Base-by-base conservation (phyloP, 176 grass and related monocot genomes). In the Zoysia pacifica region DNA sequence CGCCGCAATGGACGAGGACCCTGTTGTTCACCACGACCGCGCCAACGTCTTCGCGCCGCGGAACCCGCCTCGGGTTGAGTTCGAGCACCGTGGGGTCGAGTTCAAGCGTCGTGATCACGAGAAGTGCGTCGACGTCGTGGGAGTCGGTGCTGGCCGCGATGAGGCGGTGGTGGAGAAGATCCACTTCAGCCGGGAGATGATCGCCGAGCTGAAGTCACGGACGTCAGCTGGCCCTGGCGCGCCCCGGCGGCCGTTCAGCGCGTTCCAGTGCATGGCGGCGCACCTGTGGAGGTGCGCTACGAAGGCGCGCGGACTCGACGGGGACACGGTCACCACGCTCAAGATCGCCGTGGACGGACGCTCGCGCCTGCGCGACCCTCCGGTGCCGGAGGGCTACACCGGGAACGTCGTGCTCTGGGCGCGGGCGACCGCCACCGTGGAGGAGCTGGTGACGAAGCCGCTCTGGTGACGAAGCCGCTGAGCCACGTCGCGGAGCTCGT, bases 361-460 rank as follows among this genome's bases (percentile, higher is more conserved):
- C 3, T 3, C 6, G 13, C 81, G 70, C 4, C 46, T 56, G 70
- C 12, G 2, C 14, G 4, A 0, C 14, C 80, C 70, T n/a, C n/a
- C 0, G 1, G 70, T 74, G n/a, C 70, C 48, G 2, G 5, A 35
- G 0, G 80, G 49, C 19, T 82, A 74, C 80, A n/a, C 65, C 16
- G 82, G 73, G 2, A 67, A 56, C 15, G 41, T 67, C 7, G 62
- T 75, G 9, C 81, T 83, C 5, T 84, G 66, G 73, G 74, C 74
- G 1, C 6, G 66, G 37, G 65, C 82, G 1, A 7, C 18, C 3
- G 4, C 54, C 3, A 36, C 65, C 5, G 73, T n/a, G 3, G 0
- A 18, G 3, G 53, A 70, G 3, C 65, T 70, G 3, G 1, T 62
- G 0, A 0, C 5, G 0, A 0, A 7, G 45, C 82, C 82, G 11